Percentiles rank a stretch among this genome's conserved stretches.
phyloP scores from a whole-genome alignment of 345 rosid species.

The Dovyalis caffra region DNA sequence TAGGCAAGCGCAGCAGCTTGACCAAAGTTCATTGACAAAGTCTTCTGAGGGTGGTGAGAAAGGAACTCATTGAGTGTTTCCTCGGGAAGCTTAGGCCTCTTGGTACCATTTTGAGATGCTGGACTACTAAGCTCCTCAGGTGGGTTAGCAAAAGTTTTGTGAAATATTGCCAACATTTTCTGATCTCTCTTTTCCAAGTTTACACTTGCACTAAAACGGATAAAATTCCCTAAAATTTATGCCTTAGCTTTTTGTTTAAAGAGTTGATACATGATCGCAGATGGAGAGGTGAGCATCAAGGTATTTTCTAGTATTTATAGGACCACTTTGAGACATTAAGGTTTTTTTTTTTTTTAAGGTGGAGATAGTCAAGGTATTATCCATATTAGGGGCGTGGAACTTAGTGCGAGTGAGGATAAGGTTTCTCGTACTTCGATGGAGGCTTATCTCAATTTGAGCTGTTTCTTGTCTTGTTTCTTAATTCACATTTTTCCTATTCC shows the following conservation, averaged over 20 bases:
- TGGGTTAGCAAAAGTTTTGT: slow-evolving; percentile 29
- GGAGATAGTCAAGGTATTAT: background rate
- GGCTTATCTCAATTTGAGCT: background rate
- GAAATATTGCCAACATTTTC: slow-evolving; percentile 32
- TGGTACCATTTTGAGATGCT: slow-evolving; percentile 8
- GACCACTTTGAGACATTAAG: background rate
- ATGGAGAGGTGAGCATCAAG: background rate
- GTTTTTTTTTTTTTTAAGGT: background rate
- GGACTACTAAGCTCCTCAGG: slow-evolving; percentile 34
- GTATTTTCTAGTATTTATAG: background rate
- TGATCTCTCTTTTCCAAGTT: background rate
- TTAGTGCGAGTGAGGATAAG: slow-evolving; percentile 9
- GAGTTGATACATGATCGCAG: background rate
- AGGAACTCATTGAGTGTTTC: slow-evolving; percentile 24
- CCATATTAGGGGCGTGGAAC: background rate
- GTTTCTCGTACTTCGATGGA: slow-evolving; percentile 7
- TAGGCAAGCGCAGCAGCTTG: slow-evolving; percentile 29
- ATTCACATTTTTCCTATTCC: background rate
- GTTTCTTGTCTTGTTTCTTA: background rate
- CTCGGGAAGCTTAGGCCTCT: slow-evolving; percentile 25
- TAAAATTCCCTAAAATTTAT: background rate
- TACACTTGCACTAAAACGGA: background rate
- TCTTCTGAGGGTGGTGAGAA: slow-evolving; percentile 16
- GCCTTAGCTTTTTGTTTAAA: background rate
- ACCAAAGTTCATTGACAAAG: slow-evolving; percentile 24